Evolutionary conservation across 441 rosid species (phyloP), one percentile per base, ranked within the genome.

Genomic region (Adansonia gregorii): DNA sequence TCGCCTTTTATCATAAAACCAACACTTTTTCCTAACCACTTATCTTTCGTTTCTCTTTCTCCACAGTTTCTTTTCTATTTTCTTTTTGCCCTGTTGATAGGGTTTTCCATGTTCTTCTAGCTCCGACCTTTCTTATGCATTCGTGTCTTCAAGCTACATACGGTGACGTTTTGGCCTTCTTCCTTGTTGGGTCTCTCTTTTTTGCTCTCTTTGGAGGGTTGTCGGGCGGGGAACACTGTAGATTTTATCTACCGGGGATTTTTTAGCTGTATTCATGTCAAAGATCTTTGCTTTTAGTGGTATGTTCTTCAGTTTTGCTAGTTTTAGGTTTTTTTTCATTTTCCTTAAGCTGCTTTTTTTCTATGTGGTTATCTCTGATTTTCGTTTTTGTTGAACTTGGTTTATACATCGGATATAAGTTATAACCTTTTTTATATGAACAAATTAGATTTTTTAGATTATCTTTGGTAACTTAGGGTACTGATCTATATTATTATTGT

Each of bases 191-290:
- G 58, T 83, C 83, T 81, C 78, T 89, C 77, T n/a, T 93, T 92
- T 92, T 92, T 86, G 10, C 97, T 89, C 89, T 87, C 93, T 85
- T 85, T 82, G 88, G 94, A 82, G 88, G 86, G 88, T 88, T 94
- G 84, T 82, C 80, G 81, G 88, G 83, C 73, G 83, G 22, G 76
- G 22, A 67, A 19, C 85, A 78, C 76, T 78, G 83, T 75, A 77
- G 69, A 76, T 84, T 87, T 80, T 24, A 55, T 81, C 86, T 91
- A 80, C 80, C 88, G 69, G 83, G 85, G 83, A 80, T 73, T 87
- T 87, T 82, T 76, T 85, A 81, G 89, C 91, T 84, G 43, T 45
- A 78, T 75, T 56, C 90, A 94, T 93, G 98, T 88, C 98, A 80
- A 81, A 92, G 85, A 78, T 94, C 89, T 82, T 72, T 61, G 82